Base-by-base conservation (phyloP, 495 filamentous ascomycete species). In the Penicillium roqueforti region DNA sequence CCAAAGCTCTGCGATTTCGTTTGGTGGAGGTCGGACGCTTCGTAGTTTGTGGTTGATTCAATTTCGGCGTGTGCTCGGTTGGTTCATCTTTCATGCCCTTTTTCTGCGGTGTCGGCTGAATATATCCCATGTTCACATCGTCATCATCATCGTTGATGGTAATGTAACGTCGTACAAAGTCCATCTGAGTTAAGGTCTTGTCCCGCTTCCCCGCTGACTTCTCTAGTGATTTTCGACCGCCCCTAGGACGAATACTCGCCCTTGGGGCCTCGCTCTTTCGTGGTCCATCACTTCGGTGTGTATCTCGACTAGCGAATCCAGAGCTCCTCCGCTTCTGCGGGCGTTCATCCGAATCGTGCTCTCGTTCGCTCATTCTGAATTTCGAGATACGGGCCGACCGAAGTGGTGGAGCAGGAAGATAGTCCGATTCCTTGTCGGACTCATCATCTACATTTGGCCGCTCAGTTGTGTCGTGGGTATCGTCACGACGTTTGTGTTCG, bases 171-270 rank as follows among this genome's bases (percentile, higher is more conserved):
- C 65, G 66, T 41, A 77, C 73, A 51, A 73, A 77, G 44, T 74
- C 64, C 73, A 77, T 77, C 53, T 77, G 75, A 9, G 75, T 77
- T 7, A 77, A 63, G 4, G 75, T 77, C 38, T 75, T 76, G 23
- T 74, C 63, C 16, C 64, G 62, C 51, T 68, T 68, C 43, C 41
- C 36, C 18, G 46, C n/a, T 10, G 62, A 50, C 11, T 63, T 60
- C 8, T 58, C 56, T 23, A 58, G 60, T 1, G 57, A 56, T 32
- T 67, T 72, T 16, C 66, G 61, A 14, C 57, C 59, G n/a, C 58
- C 47, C 22, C 54, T 65, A 22, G 36, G 34, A 26, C 56, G 53
- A 18, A 52, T 51, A 44, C 58, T 68, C 44, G 59, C 61, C 48
- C 53, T 65, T 18, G 53, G 55, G 9, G 53, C 58, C 32, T 55